phyloP scores from a whole-genome alignment of 169 alveolate genomes.

The Plasmodium sp. region DNA sequence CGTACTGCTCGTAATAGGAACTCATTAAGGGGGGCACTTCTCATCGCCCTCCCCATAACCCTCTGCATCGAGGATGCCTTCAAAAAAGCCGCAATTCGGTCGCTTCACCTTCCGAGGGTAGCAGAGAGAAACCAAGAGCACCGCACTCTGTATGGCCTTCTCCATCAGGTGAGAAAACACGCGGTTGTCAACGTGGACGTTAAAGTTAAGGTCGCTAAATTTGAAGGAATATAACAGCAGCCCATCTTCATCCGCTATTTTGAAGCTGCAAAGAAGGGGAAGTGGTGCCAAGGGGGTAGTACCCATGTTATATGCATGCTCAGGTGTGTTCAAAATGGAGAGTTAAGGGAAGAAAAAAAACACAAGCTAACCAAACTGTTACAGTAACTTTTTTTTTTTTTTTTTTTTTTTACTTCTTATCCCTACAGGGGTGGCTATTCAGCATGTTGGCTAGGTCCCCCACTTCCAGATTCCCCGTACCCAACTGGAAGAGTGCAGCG shows the following conservation, averaged over 20 bases:
- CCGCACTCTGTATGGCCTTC: slow-evolving; percentile 37
- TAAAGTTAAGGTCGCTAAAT: slow-evolving; percentile 36
- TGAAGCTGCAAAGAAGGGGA: background rate
- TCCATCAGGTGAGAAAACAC: slow-evolving; percentile 40
- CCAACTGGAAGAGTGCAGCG: slow-evolving; percentile 50
- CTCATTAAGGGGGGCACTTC: background rate
- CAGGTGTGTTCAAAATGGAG: background rate
- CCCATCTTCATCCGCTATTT: slow-evolving; percentile 63
- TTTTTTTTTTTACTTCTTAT: slow-evolving; percentile 17
- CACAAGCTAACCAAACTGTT: background rate
- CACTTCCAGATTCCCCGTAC: slow-evolving; percentile 6
- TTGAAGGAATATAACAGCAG: slow-evolving; percentile 51
- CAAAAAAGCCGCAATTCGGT: slow-evolving; percentile 1
- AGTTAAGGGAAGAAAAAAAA: background rate
- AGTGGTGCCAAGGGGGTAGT: background rate
- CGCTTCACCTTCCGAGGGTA: slow-evolving; percentile 26
- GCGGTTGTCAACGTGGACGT: slow-evolving; percentile 8
- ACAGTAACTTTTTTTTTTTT: background rate
- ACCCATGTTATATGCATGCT: background rate
- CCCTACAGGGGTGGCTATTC: background rate
- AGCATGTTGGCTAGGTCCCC: slow-evolving; percentile 8
- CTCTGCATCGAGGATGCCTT: slow-evolving; percentile 19
- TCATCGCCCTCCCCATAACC: background rate
- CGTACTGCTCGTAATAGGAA: background rate
- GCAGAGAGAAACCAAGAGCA: slow-evolving; percentile 38